These are phyloP conservation scores for Sapria himalayana DNA, from an alignment of 345 rosid genomes.

Conservation along the genomic window DNA sequence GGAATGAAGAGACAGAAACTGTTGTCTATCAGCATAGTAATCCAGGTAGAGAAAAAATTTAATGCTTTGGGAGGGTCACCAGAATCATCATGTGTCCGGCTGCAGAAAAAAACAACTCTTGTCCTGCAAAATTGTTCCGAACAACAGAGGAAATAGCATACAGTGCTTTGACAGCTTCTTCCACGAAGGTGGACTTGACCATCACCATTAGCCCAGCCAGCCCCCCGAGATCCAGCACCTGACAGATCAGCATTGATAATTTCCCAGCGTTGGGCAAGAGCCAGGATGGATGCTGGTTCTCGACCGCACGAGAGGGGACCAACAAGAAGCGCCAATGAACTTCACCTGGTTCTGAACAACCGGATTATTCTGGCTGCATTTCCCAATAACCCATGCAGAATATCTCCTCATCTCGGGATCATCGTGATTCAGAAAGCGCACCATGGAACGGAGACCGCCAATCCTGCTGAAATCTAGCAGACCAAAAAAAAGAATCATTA, in stretches of 20 bases:
- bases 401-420: slow-evolving; percentile 45
- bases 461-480: slow-evolving; percentile 56
- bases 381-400: slow-evolving; percentile 93
- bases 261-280: background rate
- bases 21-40: no score
- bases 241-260: slow-evolving; percentile 7
- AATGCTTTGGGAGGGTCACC: slow-evolving; percentile 20
- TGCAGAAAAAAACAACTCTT: slow-evolving; percentile 52
- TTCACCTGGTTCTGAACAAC: slow-evolving; percentile 58
- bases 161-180: slow-evolving; percentile 80
- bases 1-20: background rate
- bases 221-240: slow-evolving; percentile 69
- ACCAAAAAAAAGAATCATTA: no score
- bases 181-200: slow-evolving; percentile 39
- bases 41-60: no score
- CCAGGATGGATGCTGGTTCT: no score
- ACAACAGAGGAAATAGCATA: slow-evolving; percentile 77
- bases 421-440: slow-evolving; percentile 41
- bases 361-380: slow-evolving; percentile 78
- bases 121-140: slow-evolving; percentile 49
- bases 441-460: slow-evolving; percentile 44
- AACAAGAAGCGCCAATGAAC: background rate
- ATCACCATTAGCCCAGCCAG: slow-evolving; percentile 38
- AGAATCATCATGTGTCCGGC: slow-evolving; percentile 70
- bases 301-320: slow-evolving; percentile 2